These are phyloP conservation scores for Diacronema lutheri DNA, from an alignment of 78 protist genomes.

Conservation along the genomic window DNA sequence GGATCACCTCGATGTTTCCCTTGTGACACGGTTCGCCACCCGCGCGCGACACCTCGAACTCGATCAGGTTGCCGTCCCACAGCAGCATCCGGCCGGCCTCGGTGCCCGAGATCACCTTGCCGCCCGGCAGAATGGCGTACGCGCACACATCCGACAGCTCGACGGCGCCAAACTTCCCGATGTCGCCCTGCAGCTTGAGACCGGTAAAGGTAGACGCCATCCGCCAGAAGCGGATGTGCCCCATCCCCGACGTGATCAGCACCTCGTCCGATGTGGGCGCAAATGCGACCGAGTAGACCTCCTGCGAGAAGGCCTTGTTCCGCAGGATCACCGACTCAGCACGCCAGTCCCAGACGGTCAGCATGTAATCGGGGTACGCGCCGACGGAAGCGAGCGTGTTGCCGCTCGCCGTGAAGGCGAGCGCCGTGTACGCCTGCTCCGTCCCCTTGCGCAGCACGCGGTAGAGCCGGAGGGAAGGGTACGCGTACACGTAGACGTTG, in stretches of 20 bases:
- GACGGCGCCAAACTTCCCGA: constrained; percentile 84
- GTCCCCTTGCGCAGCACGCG: constrained; percentile 62
- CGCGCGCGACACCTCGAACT: constrained; percentile 33
- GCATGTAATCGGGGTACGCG: constrained; percentile 64
- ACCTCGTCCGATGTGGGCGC: constrained; percentile 21
- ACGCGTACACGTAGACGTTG: constrained; percentile 33
- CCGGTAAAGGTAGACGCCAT: constrained; percentile 91
- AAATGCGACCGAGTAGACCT: background rate
- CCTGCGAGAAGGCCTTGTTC: constrained; percentile 79
- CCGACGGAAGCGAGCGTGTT: constrained; percentile 76
- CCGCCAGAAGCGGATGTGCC: constrained; percentile 82
- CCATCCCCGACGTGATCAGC: constrained; percentile 70
- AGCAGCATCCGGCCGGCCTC: constrained; percentile 75
- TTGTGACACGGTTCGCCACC: constrained; percentile 43
- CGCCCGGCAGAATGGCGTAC: constrained; percentile 69
- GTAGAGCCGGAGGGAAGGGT: constrained; percentile 23
- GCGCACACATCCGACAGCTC: constrained; percentile 75
- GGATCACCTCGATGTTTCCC: constrained; percentile 56
- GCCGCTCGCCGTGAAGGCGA: constrained; percentile 51
- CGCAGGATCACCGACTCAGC: constrained; percentile 52
- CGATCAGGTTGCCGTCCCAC: constrained; percentile 80
- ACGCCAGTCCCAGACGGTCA: constrained; percentile 81
- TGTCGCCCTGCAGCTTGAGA: constrained; percentile 62
- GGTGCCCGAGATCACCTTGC: constrained; percentile 72
- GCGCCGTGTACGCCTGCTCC: constrained; percentile 30